phyloP scores from a whole-genome alignment of 2,329 filamentous ascomycete genomes.

The Metarhizium humberi region DNA sequence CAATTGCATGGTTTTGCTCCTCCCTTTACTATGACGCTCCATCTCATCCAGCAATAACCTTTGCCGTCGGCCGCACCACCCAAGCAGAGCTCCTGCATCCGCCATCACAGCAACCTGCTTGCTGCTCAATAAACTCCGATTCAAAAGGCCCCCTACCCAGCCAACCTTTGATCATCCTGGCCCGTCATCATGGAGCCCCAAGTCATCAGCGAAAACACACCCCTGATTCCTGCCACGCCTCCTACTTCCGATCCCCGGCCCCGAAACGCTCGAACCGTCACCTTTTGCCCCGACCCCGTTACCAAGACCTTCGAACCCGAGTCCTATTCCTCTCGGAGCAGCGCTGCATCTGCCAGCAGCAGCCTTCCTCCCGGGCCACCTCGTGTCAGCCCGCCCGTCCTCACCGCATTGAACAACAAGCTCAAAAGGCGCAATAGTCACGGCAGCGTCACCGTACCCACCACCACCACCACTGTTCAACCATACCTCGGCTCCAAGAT shows the following conservation, averaged over 20 bases:
- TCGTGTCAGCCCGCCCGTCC: constrained; percentile 43
- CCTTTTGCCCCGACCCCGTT: constrained; percentile 64
- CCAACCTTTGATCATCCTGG: neutral
- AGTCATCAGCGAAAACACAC: constrained; percentile 22
- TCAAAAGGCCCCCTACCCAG: neutral
- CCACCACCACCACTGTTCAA: constrained; percentile 21
- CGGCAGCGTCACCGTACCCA: constrained; percentile 31
- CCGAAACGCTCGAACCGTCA: constrained; percentile 55
- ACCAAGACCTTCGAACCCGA: constrained; percentile 51
- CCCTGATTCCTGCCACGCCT: constrained; percentile 17
- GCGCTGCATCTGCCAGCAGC: constrained; percentile 11
- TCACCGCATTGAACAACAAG: constrained; percentile 79
- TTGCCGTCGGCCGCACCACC: neutral
- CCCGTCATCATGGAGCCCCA: constrained; percentile 16
- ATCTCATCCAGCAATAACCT: neutral
- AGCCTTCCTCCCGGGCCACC: constrained; percentile 20
- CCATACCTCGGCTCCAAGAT: constrained; percentile 54
- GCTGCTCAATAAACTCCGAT: neutral
- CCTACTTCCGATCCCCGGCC: constrained; percentile 25
- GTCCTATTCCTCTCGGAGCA: constrained; percentile 17
- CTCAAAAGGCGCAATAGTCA: constrained; percentile 79
- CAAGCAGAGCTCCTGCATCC: neutral
- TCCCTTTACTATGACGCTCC: neutral
- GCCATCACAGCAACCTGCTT: neutral
- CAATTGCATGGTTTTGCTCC: neutral